A percentile compares a stretch with the other conserved stretches of the same genome.
Conservation (phyloP, 2,329 filamentous ascomycete genomes). For the Sarocladium strictum region DNA sequence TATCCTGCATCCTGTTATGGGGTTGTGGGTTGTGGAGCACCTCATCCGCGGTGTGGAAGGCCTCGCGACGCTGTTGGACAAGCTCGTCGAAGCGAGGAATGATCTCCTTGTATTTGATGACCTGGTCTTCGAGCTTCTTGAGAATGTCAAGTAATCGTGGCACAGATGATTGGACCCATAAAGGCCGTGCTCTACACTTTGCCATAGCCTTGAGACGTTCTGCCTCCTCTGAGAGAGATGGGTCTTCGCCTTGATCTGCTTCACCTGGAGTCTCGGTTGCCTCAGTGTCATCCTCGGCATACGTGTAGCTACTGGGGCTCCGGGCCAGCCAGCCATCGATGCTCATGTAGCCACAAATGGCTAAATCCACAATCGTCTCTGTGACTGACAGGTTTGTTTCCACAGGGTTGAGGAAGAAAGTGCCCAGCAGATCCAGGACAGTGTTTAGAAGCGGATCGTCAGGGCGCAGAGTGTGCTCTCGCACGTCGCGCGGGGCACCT, state of each 20-base stretch:
- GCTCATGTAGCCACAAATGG: slow-evolving; percentile 76
- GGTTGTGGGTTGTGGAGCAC: slow-evolving; percentile 32
- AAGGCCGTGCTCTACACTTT: slow-evolving; percentile 46
- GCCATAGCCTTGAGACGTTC: slow-evolving; percentile 40
- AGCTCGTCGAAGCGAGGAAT: slow-evolving; percentile 70
- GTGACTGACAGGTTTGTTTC: slow-evolving; percentile 88
- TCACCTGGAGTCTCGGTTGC: slow-evolving; percentile 11
- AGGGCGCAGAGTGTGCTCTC: slow-evolving; percentile 53
- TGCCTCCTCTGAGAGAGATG: slow-evolving; percentile 16
- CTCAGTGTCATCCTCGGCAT: slow-evolving; percentile 26
- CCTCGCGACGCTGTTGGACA: slow-evolving; percentile 58
- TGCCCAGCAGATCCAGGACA: slow-evolving; percentile 63
- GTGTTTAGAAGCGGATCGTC: slow-evolving; percentile 61
- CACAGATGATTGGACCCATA: slow-evolving; percentile 43
- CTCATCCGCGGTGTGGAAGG: slow-evolving; percentile 54
- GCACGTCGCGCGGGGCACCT: slow-evolving; percentile 55
- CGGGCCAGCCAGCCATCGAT: slow-evolving; percentile 88
- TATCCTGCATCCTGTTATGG: slow-evolving; percentile 22
- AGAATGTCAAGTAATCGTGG: slow-evolving; percentile 53
- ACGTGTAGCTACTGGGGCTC: slow-evolving; percentile 56
- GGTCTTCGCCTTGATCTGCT: background rate
- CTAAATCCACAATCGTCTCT: slow-evolving; percentile 74
- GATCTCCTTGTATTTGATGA: slow-evolving; percentile 53
- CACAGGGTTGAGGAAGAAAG: slow-evolving; percentile 84
- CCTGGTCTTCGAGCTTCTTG: slow-evolving; percentile 55